Evolutionary conservation across 78 protist species (phyloP), one percentile per base, ranked within the genome.

Genomic region (Planoprotostelium fungivorum): DNA sequence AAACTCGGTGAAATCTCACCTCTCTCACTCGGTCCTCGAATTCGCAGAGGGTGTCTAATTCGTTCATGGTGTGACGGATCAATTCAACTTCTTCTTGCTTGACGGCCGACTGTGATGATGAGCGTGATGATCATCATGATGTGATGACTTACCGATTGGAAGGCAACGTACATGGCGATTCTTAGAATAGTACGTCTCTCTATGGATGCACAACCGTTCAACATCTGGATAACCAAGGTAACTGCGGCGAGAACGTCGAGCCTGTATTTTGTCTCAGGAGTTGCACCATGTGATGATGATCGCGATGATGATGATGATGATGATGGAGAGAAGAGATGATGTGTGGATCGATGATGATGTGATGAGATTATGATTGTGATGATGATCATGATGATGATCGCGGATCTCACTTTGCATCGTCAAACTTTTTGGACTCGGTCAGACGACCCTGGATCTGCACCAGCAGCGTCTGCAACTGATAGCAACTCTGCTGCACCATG

Each of bases 11-110:
- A 16, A 9, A 37, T 34, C 38, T 90, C 89, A 86, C 86, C 35
- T 38, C 90, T 35, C 28, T 89, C 93, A 88, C 85, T 83, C 10
- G 89, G 36, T 51, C 92, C 34, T 38, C 5, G 89, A 38, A 36
- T 28, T 16, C 84, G 87, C 38, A 85, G 35, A 88, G 86, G 37
- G 36, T 29, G n/a, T 51, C 73, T 16, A 51, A 51, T 16, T 51
- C 73, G 5, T 5, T 25, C 16, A 51, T 5, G 5, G 73, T 51
- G 31, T 5, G 16, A 25, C 16, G 5, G 31, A 51, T 16, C 16
- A 16, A 51, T 16, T 51, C 73, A 16, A 51, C 16, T 16, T 51
- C 73, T 16, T 51, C 73, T 16, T 51, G 73, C 73, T 51, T 51
- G 31, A 51, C 5, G 5, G 16, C 16, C 31, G 5, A 25, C 73